phyloP scores from a whole-genome alignment of 768 basidiomycete genomes.

The Pleurotus tuber-regium region DNA sequence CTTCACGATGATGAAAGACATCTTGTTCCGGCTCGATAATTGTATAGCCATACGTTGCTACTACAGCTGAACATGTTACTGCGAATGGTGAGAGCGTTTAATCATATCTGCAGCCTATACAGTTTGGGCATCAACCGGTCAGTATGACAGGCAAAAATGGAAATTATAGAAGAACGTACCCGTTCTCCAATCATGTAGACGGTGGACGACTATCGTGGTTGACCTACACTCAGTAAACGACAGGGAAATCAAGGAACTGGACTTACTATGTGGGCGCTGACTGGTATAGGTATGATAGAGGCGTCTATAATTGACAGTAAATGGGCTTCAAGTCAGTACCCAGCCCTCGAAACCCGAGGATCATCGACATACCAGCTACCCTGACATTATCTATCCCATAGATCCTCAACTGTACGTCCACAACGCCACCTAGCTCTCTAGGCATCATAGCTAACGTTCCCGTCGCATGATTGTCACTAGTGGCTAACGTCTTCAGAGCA shows the following conservation, averaged over 20 bases:
- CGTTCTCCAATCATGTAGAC: constrained; percentile 30
- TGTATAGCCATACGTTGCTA: no score
- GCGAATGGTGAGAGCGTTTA: no score
- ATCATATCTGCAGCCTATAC: constrained; percentile 20
- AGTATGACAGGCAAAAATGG: background rate
- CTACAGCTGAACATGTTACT: no score
- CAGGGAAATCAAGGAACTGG: background rate
- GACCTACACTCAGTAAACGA: background rate
- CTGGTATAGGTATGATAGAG: constrained; percentile 30
- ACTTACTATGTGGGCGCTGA: constrained; percentile 30
- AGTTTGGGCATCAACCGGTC: background rate
- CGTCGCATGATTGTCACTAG: constrained; percentile 31
- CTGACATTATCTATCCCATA: constrained; percentile 34
- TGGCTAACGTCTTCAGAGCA: constrained; percentile 24
- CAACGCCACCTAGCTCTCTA: constrained; percentile 33
- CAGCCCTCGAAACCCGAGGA: background rate
- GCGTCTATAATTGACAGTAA: constrained; percentile 19
- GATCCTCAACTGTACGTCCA: constrained; percentile 31
- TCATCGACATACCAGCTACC: constrained; percentile 25
- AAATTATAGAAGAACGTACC: constrained; percentile 12
- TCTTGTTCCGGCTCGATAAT: no score
- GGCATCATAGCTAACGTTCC: constrained; percentile 42
- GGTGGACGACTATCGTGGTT: constrained; percentile 17
- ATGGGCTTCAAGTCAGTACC: background rate
- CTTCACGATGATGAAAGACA: no score